Base-by-base conservation (phyloP, 306 rosid genomes). In the Lathyrus tuberosus region DNA sequence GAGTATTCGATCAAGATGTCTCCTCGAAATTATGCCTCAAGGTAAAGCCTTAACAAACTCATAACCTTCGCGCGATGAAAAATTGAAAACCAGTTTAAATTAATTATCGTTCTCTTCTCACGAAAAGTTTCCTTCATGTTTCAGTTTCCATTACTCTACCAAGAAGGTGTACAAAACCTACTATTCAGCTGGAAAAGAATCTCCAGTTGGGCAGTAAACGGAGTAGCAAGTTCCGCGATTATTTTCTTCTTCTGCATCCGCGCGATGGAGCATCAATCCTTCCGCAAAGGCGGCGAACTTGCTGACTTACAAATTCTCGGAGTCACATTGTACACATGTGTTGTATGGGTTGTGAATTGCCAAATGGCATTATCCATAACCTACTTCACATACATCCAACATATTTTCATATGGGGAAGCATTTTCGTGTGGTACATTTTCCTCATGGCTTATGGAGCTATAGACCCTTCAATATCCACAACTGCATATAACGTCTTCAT, bases 1-100 rank as follows among this genome's bases (percentile, higher is more conserved):
- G 99, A 72, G 99, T 95, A 14, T 83, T 95, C 33, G 99, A 95
- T 69, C 97, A 95, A 41, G 99, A 95, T 80, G 99, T 95, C 67
- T 80, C 97, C 0, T 67, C 96, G 26, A 86, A 75, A 68, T 69
- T 86, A 43, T 95, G 96, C 67, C 85, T 91, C 82, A 91, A 87
- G 96, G 99, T 91, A 85, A 85, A 17, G 72, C 53, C 66, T 57
- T 10, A 57, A 56, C 30, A 56, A 59, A 58, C 70, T 41, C 37
- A 5, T 12, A 8, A 22, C 54, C 56, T 52, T 71, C 42, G 7
- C 57, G 44, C 57, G 10, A n/a, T n/a, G n/a, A n/a, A n/a, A n/a
- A n/a, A n/a, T n/a, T 37, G 15, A 26, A 26, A 56, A 56, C 31
- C 12, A 9, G 6, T 52, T 8, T 6, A 3, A 8, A 22, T 18